A percentile compares a stretch with the other conserved stretches of the same genome.
These are phyloP conservation scores for Pseudogymnoascus sp. DNA, from an alignment of 2,329 filamentous ascomycete genomes.

Conservation along the genomic window DNA sequence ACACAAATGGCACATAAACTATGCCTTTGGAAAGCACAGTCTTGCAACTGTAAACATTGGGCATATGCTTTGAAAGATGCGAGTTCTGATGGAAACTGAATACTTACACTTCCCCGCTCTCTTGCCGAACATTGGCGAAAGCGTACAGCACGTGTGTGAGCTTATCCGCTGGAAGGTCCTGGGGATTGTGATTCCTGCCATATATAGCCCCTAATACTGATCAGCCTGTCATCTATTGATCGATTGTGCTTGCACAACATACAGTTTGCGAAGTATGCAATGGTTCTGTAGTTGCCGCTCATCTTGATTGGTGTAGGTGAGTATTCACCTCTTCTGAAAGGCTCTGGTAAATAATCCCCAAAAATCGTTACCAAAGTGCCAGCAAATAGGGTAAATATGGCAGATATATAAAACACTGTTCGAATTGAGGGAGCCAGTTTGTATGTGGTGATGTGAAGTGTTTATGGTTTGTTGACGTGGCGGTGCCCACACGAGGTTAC, in stretches of 20 bases:
- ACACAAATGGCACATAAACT: not conserved
- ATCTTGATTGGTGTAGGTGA: constrained; percentile 18
- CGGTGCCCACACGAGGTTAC: not conserved
- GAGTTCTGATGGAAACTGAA: not conserved
- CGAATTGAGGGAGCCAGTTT: constrained; percentile 19
- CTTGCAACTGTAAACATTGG: not conserved
- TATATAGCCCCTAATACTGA: constrained; percentile 62
- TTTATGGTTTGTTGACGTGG: constrained; percentile 6
- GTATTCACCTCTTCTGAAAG: not conserved
- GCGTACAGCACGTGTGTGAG: constrained; percentile 86
- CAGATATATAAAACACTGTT: constrained; percentile 15
- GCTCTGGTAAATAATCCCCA: not conserved
- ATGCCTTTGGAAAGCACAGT: not conserved
- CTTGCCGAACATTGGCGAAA: constrained; percentile 77
- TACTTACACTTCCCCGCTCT: constrained; percentile 67
- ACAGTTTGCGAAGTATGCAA: constrained; percentile 71
- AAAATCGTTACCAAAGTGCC: constrained; percentile 16
- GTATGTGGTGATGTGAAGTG: constrained; percentile 11
- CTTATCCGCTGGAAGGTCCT: constrained; percentile 70
- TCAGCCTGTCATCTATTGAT: constrained; percentile 11
- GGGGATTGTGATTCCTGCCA: constrained; percentile 73
- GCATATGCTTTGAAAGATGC: not conserved
- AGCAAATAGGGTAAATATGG: constrained; percentile 16
- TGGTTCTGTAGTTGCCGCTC: constrained; percentile 45
- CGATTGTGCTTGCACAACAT: constrained; percentile 15